Conservation (phyloP, 2,329 filamentous ascomycete genomes). For the Penicillium sp. region DNA sequence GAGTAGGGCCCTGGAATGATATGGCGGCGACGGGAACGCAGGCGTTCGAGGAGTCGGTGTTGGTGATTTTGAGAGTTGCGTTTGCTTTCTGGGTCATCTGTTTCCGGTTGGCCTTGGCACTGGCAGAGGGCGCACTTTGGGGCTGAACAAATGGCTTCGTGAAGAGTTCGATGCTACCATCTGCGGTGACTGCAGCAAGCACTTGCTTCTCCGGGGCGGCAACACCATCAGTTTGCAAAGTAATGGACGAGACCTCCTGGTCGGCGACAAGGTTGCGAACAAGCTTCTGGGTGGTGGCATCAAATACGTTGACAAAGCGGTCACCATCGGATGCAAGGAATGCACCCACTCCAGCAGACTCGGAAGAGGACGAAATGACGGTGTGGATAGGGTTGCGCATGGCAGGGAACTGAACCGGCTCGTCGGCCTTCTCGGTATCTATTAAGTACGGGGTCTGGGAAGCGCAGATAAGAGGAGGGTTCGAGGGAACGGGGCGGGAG, state of each 20-base stretch:
- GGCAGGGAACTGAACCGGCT: slow-evolving; percentile 47
- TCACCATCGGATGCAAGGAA: slow-evolving; percentile 53
- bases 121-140: slow-evolving; percentile 32
- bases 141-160: slow-evolving; percentile 47
- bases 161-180: slow-evolving; percentile 53
- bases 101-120: slow-evolving; percentile 47
- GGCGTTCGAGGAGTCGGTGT: slow-evolving; percentile 41
- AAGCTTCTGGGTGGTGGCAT: slow-evolving; percentile 44
- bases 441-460: slow-evolving; percentile 52
- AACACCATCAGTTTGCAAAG: slow-evolving; percentile 33
- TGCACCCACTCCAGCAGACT: slow-evolving; percentile 34
- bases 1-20: slow-evolving; percentile 47
- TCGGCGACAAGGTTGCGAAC: slow-evolving; percentile 51
- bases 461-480: slow-evolving; percentile 50
- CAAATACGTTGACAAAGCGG: slow-evolving; percentile 53
- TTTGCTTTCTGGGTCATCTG: slow-evolving; percentile 48
- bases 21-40: slow-evolving; percentile 46
- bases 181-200: slow-evolving; percentile 48
- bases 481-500: slow-evolving; percentile 42
- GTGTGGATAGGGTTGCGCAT: slow-evolving; percentile 52
- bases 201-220: slow-evolving; percentile 39
- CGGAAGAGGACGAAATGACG: slow-evolving; percentile 44
- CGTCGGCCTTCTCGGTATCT: slow-evolving; percentile 41
- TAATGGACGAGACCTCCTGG: slow-evolving; percentile 45
- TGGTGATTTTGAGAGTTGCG: slow-evolving; percentile 46